Percentiles rank a stretch among this genome's conserved stretches.
Conservation (phyloP, 2,329 filamentous ascomycete species). For the Penicillium aurantiogriseum region DNA sequence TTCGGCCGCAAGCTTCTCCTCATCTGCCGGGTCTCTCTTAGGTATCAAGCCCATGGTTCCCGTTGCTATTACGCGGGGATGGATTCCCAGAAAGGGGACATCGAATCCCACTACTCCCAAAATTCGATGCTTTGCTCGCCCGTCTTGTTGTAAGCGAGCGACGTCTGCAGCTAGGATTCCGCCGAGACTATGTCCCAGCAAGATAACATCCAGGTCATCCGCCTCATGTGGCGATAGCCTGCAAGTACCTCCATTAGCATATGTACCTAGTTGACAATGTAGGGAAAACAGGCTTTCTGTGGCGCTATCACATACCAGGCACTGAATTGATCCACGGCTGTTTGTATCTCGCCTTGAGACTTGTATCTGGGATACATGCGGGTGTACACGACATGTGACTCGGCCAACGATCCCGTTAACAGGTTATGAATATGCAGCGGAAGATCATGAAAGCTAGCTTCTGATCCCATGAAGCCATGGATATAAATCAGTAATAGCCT, state of each 20-base stretch:
- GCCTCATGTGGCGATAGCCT: slow-evolving; percentile 75
- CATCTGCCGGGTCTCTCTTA: slow-evolving; percentile 18
- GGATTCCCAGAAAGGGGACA: slow-evolving; percentile 81
- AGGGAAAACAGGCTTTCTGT: neutral
- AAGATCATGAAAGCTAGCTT: slow-evolving; percentile 83
- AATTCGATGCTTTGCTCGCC: slow-evolving; percentile 62
- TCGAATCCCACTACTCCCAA: slow-evolving; percentile 80
- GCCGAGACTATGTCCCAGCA: slow-evolving; percentile 88
- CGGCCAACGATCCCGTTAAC: slow-evolving; percentile 63
- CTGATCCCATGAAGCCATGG: slow-evolving; percentile 87
- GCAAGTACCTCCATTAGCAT: neutral
- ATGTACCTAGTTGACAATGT: neutral
- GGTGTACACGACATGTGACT: slow-evolving; percentile 78
- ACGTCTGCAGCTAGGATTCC: slow-evolving; percentile 80
- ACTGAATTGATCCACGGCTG: slow-evolving; percentile 80
- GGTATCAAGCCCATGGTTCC: slow-evolving; percentile 75
- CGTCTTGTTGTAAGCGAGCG: slow-evolving; percentile 53
- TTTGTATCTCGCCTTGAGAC: slow-evolving; percentile 49
- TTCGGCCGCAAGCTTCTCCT: slow-evolving; percentile 19
- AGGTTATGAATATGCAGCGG: slow-evolving; percentile 81
- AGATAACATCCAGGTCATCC: slow-evolving; percentile 70
- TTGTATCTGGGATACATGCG: slow-evolving; percentile 57
- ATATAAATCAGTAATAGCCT: slow-evolving; percentile 76
- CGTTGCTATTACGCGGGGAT: slow-evolving; percentile 81
- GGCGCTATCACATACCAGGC: slow-evolving; percentile 55